Evolutionary conservation across 1,139 yeast genomes (phyloP), one percentile per base, ranked within the genome.

Genomic region (Blastobotrys buckinghamii): DNA sequence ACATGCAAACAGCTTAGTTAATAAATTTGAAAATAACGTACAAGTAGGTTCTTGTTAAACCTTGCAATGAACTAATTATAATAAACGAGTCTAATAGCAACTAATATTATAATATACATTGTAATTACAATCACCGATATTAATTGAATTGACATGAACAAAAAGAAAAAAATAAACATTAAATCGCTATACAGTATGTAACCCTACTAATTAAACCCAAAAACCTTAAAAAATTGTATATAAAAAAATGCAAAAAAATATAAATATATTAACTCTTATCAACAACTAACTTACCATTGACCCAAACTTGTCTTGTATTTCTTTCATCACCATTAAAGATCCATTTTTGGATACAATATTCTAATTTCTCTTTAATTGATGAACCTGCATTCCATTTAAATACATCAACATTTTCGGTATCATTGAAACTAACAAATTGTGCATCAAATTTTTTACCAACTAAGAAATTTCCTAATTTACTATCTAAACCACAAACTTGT

Each of bases 301-400:
- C 90, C 87, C 88, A 92, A 13, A 92, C 97, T 49, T 72, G 73
- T 13, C 70, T 62, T 39, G 94, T 82, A 64, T 92, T 92, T 61
- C 98, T 75, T 65, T 92, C 96, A 66, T 92, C 98, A 32, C 97
- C 98, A 52, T 81, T 78, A 63, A 88, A 92, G n/a, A 90, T 71
- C 98, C 98, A 92, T 64, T 88, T 89, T 48, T 87, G 87, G 6
- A 90, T 66, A 47, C 86, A 62, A 63, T 84, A 49, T 44, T 36
- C 48, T 20, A 59, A 48, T 39, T 47, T 48, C 16, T 53, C 50
- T n/a, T 42, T 45, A 22, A 65, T 65, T 30, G 54, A 32, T 3
- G 74, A 34, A 4, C 74, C 34, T 2, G 38, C 22, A 34, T 36
- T 30, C 35, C 44, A 41, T 12, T 34, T 76, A 62, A 89, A 90